A percentile compares a stretch with the other conserved stretches of the same genome.
Conservation (phyloP, 2,329 filamentous ascomycete species). For the Ophiocordyceps australis region DNA sequence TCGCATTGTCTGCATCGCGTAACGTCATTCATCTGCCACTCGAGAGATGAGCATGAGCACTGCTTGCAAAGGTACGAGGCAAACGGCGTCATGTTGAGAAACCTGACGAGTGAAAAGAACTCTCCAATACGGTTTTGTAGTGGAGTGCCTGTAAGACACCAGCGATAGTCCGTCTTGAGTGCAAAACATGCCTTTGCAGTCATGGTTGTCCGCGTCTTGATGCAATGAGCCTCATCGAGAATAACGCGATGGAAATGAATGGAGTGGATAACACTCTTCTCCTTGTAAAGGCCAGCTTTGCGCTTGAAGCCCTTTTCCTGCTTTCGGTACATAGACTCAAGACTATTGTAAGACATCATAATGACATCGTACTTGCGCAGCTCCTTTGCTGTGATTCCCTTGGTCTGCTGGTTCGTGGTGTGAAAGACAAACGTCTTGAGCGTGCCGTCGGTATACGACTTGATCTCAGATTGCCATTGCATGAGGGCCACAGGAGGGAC, state of each 20-base stretch:
- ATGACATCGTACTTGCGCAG: slow-evolving; percentile 79
- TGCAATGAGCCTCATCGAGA: slow-evolving; percentile 88
- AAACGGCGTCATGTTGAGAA: slow-evolving; percentile 76
- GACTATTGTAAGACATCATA: slow-evolving; percentile 86
- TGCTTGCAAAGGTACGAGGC: slow-evolving; percentile 87
- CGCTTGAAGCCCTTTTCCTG: slow-evolving; percentile 81
- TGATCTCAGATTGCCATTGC: slow-evolving; percentile 81
- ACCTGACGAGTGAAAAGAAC: slow-evolving; percentile 86
- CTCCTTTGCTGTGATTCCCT: slow-evolving; percentile 55
- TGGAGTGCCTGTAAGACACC: slow-evolving; percentile 89
- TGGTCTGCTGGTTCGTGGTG: slow-evolving; percentile 68
- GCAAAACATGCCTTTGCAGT: slow-evolving; percentile 93
- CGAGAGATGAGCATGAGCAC: slow-evolving; percentile 62
- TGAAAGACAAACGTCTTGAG: slow-evolving; percentile 86
- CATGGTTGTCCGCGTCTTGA: slow-evolving; percentile 78
- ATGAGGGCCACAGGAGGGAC: slow-evolving; percentile 88
- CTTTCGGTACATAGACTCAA: slow-evolving; percentile 85
- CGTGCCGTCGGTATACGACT: slow-evolving; percentile 67
- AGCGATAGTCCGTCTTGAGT: slow-evolving; percentile 72
- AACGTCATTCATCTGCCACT: slow-evolving; percentile 63
- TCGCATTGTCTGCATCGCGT: slow-evolving; percentile 52
- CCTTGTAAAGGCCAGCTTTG: slow-evolving; percentile 63
- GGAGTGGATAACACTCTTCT: slow-evolving; percentile 62
- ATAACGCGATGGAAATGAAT: slow-evolving; percentile 83
- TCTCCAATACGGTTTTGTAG: slow-evolving; percentile 95